Base-by-base conservation (phyloP, 2,329 filamentous ascomycete species). In the Cytospora mali region DNA sequence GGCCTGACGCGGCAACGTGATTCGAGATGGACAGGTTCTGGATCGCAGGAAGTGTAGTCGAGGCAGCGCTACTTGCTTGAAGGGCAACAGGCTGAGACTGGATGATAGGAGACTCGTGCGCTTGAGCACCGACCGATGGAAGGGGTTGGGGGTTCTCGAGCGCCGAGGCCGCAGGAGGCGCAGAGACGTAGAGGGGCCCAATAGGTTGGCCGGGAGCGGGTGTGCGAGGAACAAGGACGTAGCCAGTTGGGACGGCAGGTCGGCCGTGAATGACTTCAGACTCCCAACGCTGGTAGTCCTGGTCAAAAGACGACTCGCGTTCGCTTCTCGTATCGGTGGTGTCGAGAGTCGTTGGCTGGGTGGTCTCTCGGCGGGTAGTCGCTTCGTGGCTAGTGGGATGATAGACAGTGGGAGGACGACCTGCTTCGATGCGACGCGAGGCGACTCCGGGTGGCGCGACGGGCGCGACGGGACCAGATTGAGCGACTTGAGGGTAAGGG, bases 321-420 rank as follows among this genome's bases (percentile, higher is more conserved):
- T 49, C 50, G 29, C 27, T 23, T 46, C 42, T 48, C 13, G 31
- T 55, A 2, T 31, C 25, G 49, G 58, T 21, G 14, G 68, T 35
- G 25, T 71, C 65, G 28, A 69, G 66, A 52, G 62, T 61, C 60
- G 56, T 72, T 66, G 25, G 66, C 68, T 25, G 74, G 69, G 61
- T 75, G 0, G 71, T 1, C n/a, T n/a, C n/a, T n/a, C 7, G 42
- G 18, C 13, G 31, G 28, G 33, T 53, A 21, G 42, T 46, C 42
- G n/a, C 7, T n/a, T 23, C 42, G 42, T 23, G n/a, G 42, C 11
- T 2, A 13, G n/a, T 46, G n/a, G n/a, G 42, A 46, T 46, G 42
- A 11, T 46, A 46, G 42, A 23, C 42, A 23, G 42, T 18, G 42
- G 42, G 42, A 46, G n/a, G 42, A 21, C 10, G 42, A 21, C 10